These are phyloP conservation scores for Boletus reticuloceps DNA, from an alignment of 768 basidiomycete species.

Conservation along the genomic window DNA sequence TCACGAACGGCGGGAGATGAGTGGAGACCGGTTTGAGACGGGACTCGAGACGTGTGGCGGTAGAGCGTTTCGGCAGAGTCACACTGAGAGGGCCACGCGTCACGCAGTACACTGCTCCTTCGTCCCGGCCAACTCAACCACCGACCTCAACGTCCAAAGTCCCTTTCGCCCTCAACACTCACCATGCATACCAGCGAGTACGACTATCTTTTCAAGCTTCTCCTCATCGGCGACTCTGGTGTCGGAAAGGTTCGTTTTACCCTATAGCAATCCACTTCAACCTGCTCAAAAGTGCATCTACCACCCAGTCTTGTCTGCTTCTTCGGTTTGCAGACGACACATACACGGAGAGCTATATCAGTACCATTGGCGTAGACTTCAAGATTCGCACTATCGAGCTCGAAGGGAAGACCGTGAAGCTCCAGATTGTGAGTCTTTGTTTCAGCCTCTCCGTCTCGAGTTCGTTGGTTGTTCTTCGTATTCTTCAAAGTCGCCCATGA, in stretches of 20 bases:
- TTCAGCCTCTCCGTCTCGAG: constrained; percentile 1
- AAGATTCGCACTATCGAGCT: constrained; percentile 99
- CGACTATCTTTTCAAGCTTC: constrained; percentile 95
- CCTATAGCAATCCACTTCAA: constrained; percentile 12
- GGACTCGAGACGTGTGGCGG: constrained; percentile 19
- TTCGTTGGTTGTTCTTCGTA: not conserved
- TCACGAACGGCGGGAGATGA: no score
- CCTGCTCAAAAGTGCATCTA: constrained; percentile 23
- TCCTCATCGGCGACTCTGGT: constrained; percentile 94
- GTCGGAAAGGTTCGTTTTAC: constrained; percentile 74
- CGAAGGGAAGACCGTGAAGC: constrained; percentile 97
- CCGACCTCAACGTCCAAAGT: constrained; percentile 30
- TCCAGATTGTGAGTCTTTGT: constrained; percentile 82
- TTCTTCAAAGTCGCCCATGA: not conserved
- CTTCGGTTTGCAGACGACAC: constrained; percentile 95
- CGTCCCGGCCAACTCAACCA: constrained; percentile 34
- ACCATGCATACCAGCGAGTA: constrained; percentile 91
- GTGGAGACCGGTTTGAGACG: not conserved
- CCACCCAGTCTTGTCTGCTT: constrained; percentile 80
- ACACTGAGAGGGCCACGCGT: constrained; percentile 31
- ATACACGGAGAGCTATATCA: constrained; percentile 97
- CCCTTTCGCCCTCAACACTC: constrained; percentile 21
- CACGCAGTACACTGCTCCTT: constrained; percentile 31
- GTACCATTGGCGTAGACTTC: constrained; percentile 98
- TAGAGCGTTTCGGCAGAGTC: constrained; percentile 23